phyloP scores from a whole-genome alignment of 208 protist genomes.

The Leishmania turanica region DNA sequence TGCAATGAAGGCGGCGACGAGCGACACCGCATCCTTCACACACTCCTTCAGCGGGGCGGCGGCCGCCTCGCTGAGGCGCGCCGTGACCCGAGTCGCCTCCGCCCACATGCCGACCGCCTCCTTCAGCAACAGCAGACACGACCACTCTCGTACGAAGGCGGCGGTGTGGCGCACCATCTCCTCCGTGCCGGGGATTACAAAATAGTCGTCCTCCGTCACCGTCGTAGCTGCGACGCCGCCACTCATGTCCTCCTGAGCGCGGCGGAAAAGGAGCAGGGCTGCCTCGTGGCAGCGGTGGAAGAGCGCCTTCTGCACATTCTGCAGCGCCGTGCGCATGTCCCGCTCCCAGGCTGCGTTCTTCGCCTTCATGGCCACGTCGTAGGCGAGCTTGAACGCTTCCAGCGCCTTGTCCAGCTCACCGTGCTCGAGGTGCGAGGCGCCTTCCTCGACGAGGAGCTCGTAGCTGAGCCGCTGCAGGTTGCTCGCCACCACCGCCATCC shows the following conservation, averaged over 20 bases:
- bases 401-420: slow-evolving; percentile 79
- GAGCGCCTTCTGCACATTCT: slow-evolving; percentile 81
- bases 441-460: slow-evolving; percentile 87
- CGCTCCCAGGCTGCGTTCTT: slow-evolving; percentile 86
- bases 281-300: slow-evolving; percentile 88
- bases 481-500: slow-evolving; percentile 86
- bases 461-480: slow-evolving; percentile 93
- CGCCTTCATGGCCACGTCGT: slow-evolving; percentile 82
- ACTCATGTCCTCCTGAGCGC: slow-evolving; percentile 39
- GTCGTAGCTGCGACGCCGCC: slow-evolving; percentile 3
- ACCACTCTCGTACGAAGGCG: slow-evolving; percentile 85
- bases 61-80: slow-evolving; percentile 57
- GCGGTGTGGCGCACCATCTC: slow-evolving; percentile 74
- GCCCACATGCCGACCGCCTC: slow-evolving; percentile 86
- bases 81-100: slow-evolving; percentile 51
- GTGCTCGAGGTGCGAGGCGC: slow-evolving; percentile 57
- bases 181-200: slow-evolving; percentile 75
- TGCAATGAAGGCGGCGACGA: slow-evolving; percentile 69
- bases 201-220: slow-evolving; percentile 78
- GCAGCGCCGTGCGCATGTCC: slow-evolving; percentile 73
- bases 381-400: slow-evolving; percentile 65
- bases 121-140: slow-evolving; percentile 78
- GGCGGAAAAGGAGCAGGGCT: slow-evolving; percentile 77
- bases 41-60: slow-evolving; percentile 42
- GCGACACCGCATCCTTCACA: slow-evolving; percentile 61